Base-by-base conservation (phyloP, 2,329 filamentous ascomycete species). In the Curvularia eragrostidis region DNA sequence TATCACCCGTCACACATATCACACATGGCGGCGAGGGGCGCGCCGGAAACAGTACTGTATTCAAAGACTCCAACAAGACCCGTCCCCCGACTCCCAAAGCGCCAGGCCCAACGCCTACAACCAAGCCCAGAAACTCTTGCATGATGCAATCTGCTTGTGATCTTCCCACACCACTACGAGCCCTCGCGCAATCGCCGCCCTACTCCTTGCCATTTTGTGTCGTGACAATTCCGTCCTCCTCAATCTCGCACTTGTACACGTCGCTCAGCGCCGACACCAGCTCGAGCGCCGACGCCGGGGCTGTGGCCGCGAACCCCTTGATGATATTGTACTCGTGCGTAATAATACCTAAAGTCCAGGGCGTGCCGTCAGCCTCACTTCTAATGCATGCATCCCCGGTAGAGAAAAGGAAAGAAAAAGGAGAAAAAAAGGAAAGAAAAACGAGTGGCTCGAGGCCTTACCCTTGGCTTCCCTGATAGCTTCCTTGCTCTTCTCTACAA, bases 221-320 rank as follows among this genome's bases (percentile, higher is more conserved):
- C 8, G 62, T 81, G 48, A 95, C 84, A 24, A 88, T 78, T 71
- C 89, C 81, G 71, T 97, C 92, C 69, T 93, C 87, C 77, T 97
- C 93, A 62, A 97, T 86, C 28, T 83, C 75, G 1, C 88, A 86
- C 50, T 85, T 80, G 77, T 87, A 88, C 58, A 84, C 75, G 53
- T 81, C 80, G 58, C 87, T 87, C 78, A 85, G 82, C 1, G 85
- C 80, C 66, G 88, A 84, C 28, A 97, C 84, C 5, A 82, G 83
- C 58, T 91, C 83, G 54, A 96, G 82, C 19, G 87, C 84, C 67
- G 87, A 86, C 56, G 86, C 85, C 1, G 91, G 87, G 32, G 89
- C 88, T 62, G 89, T 87, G 50, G 89, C 90, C 30, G 91, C 86
- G 74, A 96, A 95, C 46, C 89, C 91, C 80, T 91, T 95, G 62